phyloP scores from a whole-genome alignment of 768 basidiomycete genomes.

The Asterophora parasitica region DNA sequence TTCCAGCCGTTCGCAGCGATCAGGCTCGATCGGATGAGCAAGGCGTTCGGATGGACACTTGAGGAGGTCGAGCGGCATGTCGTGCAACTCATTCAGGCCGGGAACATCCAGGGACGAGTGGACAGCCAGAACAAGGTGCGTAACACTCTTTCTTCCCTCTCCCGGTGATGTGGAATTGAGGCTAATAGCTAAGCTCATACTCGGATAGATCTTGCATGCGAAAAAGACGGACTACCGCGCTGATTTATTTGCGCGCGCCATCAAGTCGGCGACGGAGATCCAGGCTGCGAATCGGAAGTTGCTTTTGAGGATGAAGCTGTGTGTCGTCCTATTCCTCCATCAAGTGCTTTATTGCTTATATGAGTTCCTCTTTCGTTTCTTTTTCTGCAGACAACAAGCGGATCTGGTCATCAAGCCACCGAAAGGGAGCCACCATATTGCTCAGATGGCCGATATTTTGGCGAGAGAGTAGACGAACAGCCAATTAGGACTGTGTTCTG shows the following conservation, averaged over 20 bases:
- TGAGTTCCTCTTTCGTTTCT: neutral
- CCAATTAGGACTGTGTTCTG: neutral
- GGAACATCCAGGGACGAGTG: constrained; percentile 76
- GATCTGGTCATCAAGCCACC: constrained; percentile 69
- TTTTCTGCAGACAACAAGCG: constrained; percentile 62
- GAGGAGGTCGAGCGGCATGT: constrained; percentile 70
- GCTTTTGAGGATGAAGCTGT: constrained; percentile 82
- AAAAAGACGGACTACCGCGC: constrained; percentile 76
- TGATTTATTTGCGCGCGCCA: constrained; percentile 70
- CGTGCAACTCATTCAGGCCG: constrained; percentile 70
- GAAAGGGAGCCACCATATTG: constrained; percentile 40
- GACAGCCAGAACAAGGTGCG: constrained; percentile 85
- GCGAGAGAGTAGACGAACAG: neutral
- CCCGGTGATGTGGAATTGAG: no score
- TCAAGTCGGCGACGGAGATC: constrained; percentile 69
- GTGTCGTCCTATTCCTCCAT: constrained; percentile 6
- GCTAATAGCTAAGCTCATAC: no score
- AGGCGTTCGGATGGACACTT: constrained; percentile 78
- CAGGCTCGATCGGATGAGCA: constrained; percentile 76
- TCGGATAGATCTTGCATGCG: constrained; percentile 65
- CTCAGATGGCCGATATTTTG: constrained; percentile 10
- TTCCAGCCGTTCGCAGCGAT: constrained; percentile 89
- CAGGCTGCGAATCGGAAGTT: constrained; percentile 72
- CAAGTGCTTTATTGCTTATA: neutral
- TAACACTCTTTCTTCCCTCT: neutral